A percentile compares a stretch with the other conserved stretches of the same genome.
Conservation (phyloP, 2,329 filamentous ascomycete species). For the Eurotiales sp. region DNA sequence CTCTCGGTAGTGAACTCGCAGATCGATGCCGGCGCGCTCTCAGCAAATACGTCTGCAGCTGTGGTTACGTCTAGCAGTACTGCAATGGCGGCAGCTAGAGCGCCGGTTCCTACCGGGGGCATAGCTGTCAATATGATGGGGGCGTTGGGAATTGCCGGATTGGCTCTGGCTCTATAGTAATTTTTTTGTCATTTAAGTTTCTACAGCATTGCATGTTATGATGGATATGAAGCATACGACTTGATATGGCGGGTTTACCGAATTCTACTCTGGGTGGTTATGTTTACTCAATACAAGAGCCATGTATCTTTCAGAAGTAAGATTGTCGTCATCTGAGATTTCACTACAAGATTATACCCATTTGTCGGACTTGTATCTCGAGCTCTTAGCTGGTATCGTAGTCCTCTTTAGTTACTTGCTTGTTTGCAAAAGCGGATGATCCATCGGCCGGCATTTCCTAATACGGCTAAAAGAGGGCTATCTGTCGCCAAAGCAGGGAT, state of each 20-base stretch:
- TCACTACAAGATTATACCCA: too few species aligned
- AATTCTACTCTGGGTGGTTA: not conserved
- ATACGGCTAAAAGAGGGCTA: not conserved
- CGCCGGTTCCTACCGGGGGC: conserved; percentile 8
- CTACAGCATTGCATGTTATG: not conserved
- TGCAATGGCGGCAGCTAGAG: conserved; percentile 8
- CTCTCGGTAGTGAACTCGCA: conserved; percentile 28
- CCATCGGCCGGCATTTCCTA: not conserved
- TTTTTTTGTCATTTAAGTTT: not conserved
- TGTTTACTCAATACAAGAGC: not conserved
- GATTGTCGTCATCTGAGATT: not conserved
- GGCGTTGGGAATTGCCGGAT: conserved; percentile 13
- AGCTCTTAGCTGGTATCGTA: too few species aligned
- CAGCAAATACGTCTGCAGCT: conserved; percentile 22
- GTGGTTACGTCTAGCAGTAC: conserved; percentile 15
- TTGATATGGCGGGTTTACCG: not conserved
- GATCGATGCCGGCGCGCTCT: conserved; percentile 26
- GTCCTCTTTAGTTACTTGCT: too few species aligned
- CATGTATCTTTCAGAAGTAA: not conserved
- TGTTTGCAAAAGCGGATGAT: too few species aligned
- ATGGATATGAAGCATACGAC: conserved; percentile 3
- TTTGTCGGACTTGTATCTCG: too few species aligned
- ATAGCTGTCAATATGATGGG: conserved; percentile 19
- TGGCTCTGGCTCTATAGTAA: conserved; percentile 9
- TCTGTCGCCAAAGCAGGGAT: too few species aligned